Evolutionary conservation across 2,329 filamentous ascomycete species (phyloP).

Genomic region (Chrysosporium queenslandicum): DNA sequence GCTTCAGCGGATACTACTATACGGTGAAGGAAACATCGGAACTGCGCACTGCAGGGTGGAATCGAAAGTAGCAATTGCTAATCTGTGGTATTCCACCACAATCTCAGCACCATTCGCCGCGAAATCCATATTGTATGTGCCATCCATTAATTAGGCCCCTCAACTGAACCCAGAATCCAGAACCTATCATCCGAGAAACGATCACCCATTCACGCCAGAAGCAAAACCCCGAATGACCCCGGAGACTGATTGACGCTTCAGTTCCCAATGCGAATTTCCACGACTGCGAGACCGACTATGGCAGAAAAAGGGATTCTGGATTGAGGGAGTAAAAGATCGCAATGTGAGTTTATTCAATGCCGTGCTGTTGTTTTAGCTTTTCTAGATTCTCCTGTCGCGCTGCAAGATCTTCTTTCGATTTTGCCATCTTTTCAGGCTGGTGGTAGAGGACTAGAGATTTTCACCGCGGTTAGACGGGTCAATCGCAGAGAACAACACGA

Average conservation of each 20-base stretch:
- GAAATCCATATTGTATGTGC: constrained; percentile 8
- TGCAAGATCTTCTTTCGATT: constrained; percentile 87
- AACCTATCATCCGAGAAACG: neutral
- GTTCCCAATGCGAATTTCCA: neutral
- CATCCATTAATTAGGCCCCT: neutral
- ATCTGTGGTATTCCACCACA: constrained; percentile 1
- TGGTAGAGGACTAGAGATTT: constrained; percentile 56
- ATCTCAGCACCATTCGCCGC: neutral
- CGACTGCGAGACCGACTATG: neutral
- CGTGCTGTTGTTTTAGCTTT: constrained; percentile 93
- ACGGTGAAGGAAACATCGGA: neutral
- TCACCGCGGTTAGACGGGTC: neutral
- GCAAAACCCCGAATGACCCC: neutral
- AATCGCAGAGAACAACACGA: neutral
- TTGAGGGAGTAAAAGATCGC: neutral
- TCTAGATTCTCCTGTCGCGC: constrained; percentile 94
- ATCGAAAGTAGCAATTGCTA: constrained; percentile 5
- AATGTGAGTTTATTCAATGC: constrained; percentile 75
- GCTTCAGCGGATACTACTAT: neutral
- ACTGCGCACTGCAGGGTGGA: neutral
- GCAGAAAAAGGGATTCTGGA: neutral
- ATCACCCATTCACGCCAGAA: constrained; percentile 4
- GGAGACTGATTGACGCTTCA: neutral
- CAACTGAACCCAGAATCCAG: constrained; percentile 3
- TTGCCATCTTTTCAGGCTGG: constrained; percentile 68